Evolutionary conservation across 257 asterid genomes (phyloP), one percentile per base, ranked within the genome.

Genomic region (Cinchona pubescens): DNA sequence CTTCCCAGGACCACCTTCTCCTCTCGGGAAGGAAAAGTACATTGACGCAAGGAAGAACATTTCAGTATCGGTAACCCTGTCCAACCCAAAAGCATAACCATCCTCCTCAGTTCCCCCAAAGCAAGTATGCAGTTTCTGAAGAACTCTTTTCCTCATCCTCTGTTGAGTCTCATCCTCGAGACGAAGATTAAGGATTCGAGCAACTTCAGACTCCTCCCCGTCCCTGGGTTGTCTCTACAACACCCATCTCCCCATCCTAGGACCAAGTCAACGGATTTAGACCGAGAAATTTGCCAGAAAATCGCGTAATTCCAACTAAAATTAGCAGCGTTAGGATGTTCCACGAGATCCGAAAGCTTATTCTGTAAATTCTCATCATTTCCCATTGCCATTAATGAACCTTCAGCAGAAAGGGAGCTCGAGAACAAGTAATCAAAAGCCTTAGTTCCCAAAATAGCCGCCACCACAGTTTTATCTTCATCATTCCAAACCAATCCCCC

Each of bases 171-270:
- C 98, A 66, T 92, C 97, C 80, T 86, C 96, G 7, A 81, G 85
- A 14, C 94, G 78, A 75, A 83, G 79, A 63, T 82, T 84, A 55
- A 88, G 83, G 73, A 86, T 83, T 46, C 83, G 86, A 42, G 86
- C 83, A 7, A 78, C 82, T 62, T 90, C 91, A 5, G 90, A 82
- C 81, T 83, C 97, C 83, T 95, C 98, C 0, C 83, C 88, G 2
- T 80, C 93, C 23, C 70, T 79, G 23, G 96, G 96, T 80, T n/a
- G n/a, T 95, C 99, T 61, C 99, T 86, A 58, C 99, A 95, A 68
- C 96, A 92, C 25, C 99, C 99, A 71, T 95, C 99, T 2, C 99
- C 99, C 99, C 99, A 95, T 25, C 96, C 98, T 46, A 95, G 74
- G 27, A 95, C 97, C 85, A 92, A 78, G 58, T 95, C 98, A 1